These are phyloP conservation scores for Globisporangium ultimum DNA, from an alignment of 352 stramenopile genomes.

Conservation along the genomic window DNA sequence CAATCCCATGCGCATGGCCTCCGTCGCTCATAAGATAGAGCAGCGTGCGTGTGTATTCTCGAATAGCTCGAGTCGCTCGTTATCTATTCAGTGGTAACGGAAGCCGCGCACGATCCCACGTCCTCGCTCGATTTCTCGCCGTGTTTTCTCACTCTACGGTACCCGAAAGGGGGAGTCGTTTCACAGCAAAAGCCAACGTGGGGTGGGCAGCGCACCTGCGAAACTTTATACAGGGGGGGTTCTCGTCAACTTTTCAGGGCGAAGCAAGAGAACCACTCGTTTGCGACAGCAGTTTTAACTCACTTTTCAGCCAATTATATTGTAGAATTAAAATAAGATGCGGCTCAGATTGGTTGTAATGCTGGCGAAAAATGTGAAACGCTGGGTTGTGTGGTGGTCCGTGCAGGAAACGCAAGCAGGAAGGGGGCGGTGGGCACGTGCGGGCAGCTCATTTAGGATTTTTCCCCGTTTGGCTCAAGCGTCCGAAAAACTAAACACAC, in stretches of 20 bases:
- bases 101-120: background rate
- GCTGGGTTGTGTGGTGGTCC: conserved; percentile 40
- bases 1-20: no score
- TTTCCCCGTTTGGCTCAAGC: conserved; percentile 72
- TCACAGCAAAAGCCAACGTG: background rate
- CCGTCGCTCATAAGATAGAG: no score
- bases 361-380: conserved; percentile 23
- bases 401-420: background rate
- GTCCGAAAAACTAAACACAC: conserved; percentile 44
- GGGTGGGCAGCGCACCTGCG: background rate
- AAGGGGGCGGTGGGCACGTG: background rate
- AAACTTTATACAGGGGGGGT: background rate
- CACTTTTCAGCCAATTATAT: conserved; percentile 39
- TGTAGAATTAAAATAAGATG: background rate
- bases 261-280: conserved; percentile 53
- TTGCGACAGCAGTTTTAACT: conserved; percentile 22
- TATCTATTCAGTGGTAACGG: no score
- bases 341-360: conserved; percentile 23
- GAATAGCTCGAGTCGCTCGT: no score
- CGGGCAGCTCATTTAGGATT: conserved; percentile 70
- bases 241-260: conserved; percentile 10
- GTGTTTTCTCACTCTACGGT: background rate
- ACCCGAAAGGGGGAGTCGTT: background rate
- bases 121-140: background rate
- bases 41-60: no score